Conservation (phyloP, 1,284 basidiomycete species). For the Dichomitus squalens region DNA sequence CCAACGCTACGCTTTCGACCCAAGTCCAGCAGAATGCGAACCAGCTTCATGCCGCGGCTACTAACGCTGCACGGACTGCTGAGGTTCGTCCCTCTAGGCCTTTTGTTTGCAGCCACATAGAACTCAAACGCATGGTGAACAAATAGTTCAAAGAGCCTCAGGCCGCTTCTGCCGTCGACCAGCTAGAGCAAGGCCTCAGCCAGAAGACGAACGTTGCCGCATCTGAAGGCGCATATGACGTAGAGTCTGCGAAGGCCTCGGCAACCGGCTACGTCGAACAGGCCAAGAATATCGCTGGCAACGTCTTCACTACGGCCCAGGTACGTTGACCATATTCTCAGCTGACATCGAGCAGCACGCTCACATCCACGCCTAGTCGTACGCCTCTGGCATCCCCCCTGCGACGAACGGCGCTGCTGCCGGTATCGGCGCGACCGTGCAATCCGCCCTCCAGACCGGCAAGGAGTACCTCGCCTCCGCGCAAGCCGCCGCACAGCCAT, state of each 20-base stretch:
- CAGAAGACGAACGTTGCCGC: constrained; percentile 54
- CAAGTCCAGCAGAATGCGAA: constrained; percentile 47
- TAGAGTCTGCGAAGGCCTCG: constrained; percentile 45
- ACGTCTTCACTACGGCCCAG: constrained; percentile 53
- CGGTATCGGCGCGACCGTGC: constrained; percentile 34
- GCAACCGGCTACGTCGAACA: constrained; percentile 47
- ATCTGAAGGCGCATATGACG: constrained; percentile 51
- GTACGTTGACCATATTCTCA: constrained; percentile 31
- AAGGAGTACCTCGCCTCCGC: constrained; percentile 45
- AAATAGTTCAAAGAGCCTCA: constrained; percentile 46
- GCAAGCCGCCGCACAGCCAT: constrained; percentile 41
- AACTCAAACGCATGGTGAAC: too few relatives aligned
- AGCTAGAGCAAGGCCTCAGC: constrained; percentile 44
- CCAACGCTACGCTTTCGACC: constrained; percentile 41
- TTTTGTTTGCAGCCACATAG: neutral
- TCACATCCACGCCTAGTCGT: neutral
- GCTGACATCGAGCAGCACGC: neutral
- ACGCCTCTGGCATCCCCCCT: too few relatives aligned
- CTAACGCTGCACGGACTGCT: constrained; percentile 49
- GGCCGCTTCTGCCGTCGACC: constrained; percentile 48
- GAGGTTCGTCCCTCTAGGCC: constrained; percentile 37
- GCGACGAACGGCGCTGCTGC: constrained; percentile 10
- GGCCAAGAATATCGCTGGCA: constrained; percentile 49
- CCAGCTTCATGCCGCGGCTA: constrained; percentile 46
- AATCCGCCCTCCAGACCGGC: constrained; percentile 42